These are phyloP conservation scores for Xylariaceae sp. DNA, from an alignment of 2,329 filamentous ascomycete genomes.

Conservation along the genomic window DNA sequence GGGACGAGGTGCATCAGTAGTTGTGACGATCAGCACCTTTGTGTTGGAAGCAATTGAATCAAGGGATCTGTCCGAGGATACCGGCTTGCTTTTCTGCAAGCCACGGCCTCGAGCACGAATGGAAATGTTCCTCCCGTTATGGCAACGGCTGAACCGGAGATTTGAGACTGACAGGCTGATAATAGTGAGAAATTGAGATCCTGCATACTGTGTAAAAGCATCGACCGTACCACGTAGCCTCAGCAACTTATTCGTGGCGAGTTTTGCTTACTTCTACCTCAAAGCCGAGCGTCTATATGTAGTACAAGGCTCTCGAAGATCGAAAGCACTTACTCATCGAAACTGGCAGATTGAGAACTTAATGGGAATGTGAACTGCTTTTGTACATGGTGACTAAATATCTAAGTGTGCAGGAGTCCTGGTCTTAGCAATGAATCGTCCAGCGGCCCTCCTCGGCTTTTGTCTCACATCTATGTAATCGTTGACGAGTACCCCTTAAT, in stretches of 20 bases:
- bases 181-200: no score
- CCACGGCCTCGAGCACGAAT: conserved; percentile 1
- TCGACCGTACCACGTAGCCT: background rate
- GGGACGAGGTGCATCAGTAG: background rate
- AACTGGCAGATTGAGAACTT: no score
- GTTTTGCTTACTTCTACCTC: background rate
- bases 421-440: no score
- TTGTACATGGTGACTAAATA: no score
- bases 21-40: background rate
- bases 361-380: no score
- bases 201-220: conserved; percentile 1
- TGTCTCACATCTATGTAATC: no score
- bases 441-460: no score
- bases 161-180: conserved; percentile 7
- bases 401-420: no score
- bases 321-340: no score
- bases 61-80: conserved; percentile 9
- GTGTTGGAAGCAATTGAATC: background rate
- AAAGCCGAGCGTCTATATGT: no score
- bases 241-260: background rate
- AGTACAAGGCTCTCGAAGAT: no score
- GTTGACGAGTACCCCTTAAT: no score
- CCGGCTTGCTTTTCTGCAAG: conserved; percentile 21
- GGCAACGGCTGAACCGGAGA: conserved; percentile 13
- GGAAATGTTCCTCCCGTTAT: conserved; percentile 10